Percentiles rank a stretch among this genome's conserved stretches.
Conservation (phyloP, 2,329 filamentous ascomycete genomes). For the Colletotrichum trifolii region DNA sequence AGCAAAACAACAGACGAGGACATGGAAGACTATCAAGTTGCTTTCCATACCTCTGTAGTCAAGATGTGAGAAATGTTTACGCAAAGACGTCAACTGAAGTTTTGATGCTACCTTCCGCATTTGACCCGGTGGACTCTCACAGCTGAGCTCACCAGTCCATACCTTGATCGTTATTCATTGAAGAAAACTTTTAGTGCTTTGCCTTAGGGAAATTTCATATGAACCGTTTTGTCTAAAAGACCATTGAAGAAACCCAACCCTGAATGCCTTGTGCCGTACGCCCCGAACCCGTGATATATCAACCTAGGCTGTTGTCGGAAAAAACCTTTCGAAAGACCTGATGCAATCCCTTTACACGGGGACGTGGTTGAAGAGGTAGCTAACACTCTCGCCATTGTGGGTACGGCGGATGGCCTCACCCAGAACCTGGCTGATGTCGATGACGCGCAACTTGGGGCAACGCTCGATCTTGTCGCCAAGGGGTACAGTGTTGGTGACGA, state of each 20-base stretch:
- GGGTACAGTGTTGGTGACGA: constrained; percentile 82
- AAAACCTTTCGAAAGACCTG: constrained; percentile 3
- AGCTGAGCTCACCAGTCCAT: too few relatives aligned
- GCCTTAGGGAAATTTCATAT: too few relatives aligned
- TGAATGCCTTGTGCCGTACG: constrained; percentile 24
- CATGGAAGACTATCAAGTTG: too few relatives aligned
- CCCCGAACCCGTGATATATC: constrained; percentile 14
- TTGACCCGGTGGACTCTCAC: too few relatives aligned
- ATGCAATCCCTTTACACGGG: constrained; percentile 42
- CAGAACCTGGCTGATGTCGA: constrained; percentile 88
- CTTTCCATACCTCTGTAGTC: too few relatives aligned
- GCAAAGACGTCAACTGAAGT: too few relatives aligned
- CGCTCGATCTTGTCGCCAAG: constrained; percentile 78
- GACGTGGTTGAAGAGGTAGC: constrained; percentile 65
- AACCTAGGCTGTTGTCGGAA: constrained; percentile 7
- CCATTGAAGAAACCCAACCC: background rate
- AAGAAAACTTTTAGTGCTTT: too few relatives aligned
- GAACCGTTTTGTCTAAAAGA: background rate
- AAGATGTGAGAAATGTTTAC: too few relatives aligned
- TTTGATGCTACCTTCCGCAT: too few relatives aligned
- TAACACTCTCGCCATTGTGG: constrained; percentile 71
- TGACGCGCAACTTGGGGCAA: constrained; percentile 86
- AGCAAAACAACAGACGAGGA: too few relatives aligned
- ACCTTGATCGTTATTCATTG: too few relatives aligned
- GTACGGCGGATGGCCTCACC: constrained; percentile 69